Evolutionary conservation across 2,329 filamentous ascomycete genomes (phyloP).

Genomic region (Metarhizium guizhouense): DNA sequence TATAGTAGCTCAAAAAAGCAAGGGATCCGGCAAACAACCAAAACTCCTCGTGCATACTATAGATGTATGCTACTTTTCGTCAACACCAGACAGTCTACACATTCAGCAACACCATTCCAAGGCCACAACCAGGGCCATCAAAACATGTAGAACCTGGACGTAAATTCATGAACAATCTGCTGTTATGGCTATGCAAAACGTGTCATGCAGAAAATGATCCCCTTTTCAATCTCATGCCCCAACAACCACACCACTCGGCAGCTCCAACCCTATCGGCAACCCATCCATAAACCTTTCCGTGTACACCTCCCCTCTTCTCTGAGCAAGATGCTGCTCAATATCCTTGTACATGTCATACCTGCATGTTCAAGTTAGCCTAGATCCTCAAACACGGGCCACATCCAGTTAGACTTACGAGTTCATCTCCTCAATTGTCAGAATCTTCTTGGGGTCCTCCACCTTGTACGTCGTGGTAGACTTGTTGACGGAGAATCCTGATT

Average conservation of each 20-base stretch:
- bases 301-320: slow-evolving; percentile 23
- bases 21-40: too few relatives aligned
- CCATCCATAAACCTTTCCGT: slow-evolving; percentile 30
- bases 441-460: slow-evolving; percentile 51
- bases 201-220: too few relatives aligned
- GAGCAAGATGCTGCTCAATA: slow-evolving; percentile 38
- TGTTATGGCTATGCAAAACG: too few relatives aligned
- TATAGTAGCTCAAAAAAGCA: too few relatives aligned
- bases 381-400: background rate
- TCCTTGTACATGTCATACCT: slow-evolving; percentile 53
- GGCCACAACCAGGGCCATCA: too few relatives aligned
- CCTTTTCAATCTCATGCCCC: slow-evolving; percentile 9
- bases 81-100: too few relatives aligned
- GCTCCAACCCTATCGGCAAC: slow-evolving; percentile 35
- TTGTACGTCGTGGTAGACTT: slow-evolving; percentile 47
- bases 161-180: background rate
- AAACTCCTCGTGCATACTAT: too few relatives aligned
- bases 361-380: background rate
- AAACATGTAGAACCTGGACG: background rate
- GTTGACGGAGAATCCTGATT: slow-evolving; percentile 51
- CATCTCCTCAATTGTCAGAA: slow-evolving; percentile 62
- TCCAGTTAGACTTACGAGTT: slow-evolving; percentile 40
- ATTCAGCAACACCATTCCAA: too few relatives aligned
- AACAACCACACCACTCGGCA: slow-evolving; percentile 38
- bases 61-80: too few relatives aligned